Conservation (phyloP, 306 rosid species). For the Ammopiptanthus mongolicus region DNA sequence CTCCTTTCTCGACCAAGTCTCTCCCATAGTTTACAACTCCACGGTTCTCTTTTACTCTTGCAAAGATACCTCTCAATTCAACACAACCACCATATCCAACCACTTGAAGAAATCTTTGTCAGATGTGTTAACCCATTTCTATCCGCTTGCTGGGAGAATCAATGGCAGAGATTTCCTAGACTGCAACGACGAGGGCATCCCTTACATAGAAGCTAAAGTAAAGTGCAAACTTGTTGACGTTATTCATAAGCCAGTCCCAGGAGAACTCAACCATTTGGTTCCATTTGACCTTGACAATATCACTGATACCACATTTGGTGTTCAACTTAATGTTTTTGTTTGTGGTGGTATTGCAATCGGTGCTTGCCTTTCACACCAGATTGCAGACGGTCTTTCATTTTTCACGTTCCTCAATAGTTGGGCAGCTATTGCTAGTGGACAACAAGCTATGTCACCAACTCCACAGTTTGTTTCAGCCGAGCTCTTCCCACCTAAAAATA, state of each 20-base stretch:
- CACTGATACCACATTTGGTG: conserved; percentile 35
- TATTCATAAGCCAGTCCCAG: conserved; percentile 29
- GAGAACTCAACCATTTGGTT: conserved; percentile 37
- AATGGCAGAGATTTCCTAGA: conserved; percentile 12
- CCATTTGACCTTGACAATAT: conserved; percentile 38
- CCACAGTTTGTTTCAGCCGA: conserved; percentile 40
- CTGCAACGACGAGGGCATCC: conserved; percentile 50
- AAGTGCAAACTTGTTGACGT: conserved; percentile 30
- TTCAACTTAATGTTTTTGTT: conserved; percentile 47
- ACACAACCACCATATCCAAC: conserved; percentile 6
- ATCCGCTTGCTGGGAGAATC: conserved; percentile 45
- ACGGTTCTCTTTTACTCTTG: conserved; percentile 27
- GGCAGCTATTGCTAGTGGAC: conserved; percentile 33
- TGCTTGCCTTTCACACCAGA: conserved; percentile 48
- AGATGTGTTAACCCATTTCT: conserved; percentile 29
- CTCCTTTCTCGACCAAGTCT: conserved; percentile 49
- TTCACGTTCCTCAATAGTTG: conserved; percentile 39
- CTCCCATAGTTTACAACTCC: conserved; percentile 38
- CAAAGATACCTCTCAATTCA: neutral
- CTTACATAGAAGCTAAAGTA: conserved; percentile 39
- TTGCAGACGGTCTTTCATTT: conserved; percentile 44
- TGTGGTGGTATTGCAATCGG: conserved; percentile 58
- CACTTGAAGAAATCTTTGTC: conserved; percentile 49
- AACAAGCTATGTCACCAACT: neutral
- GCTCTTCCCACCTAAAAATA: conserved; percentile 51